A percentile compares a stretch with the other conserved stretches of the same genome.
These are phyloP conservation scores for Sporothrix pallida DNA, from an alignment of 2,329 filamentous ascomycete species.

Conservation along the genomic window DNA sequence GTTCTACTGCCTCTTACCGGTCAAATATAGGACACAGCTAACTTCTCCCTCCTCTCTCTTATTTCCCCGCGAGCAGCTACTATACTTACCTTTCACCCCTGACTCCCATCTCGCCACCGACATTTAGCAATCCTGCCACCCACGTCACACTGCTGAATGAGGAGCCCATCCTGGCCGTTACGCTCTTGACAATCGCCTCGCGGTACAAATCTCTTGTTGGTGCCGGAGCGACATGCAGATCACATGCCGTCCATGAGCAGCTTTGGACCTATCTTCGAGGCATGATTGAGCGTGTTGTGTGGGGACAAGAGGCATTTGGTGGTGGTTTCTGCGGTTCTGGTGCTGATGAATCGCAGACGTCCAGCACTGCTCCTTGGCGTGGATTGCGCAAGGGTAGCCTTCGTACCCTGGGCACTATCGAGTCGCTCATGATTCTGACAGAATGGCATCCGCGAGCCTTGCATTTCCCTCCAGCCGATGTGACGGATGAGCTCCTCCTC, in stretches of 20 bases:
- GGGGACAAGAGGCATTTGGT: slow-evolving; percentile 95
- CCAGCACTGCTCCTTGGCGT: slow-evolving; percentile 72
- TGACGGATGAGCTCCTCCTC: slow-evolving; percentile 70
- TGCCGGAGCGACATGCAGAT: slow-evolving; percentile 79
- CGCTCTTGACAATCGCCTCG: slow-evolving; percentile 87
- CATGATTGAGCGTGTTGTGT: slow-evolving; percentile 94
- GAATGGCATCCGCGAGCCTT: slow-evolving; percentile 96
- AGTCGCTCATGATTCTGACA: slow-evolving; percentile 90
- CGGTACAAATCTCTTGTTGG: slow-evolving; percentile 82
- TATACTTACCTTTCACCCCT: slow-evolving; percentile 89
- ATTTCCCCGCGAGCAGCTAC: slow-evolving; percentile 62
- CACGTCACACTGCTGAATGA: slow-evolving; percentile 83
- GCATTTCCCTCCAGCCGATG: slow-evolving; percentile 87
- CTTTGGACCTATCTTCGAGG: slow-evolving; percentile 92
- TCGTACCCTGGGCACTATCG: slow-evolving; percentile 88
- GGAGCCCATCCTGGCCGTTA: slow-evolving; percentile 91
- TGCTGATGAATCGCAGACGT: slow-evolving; percentile 64
- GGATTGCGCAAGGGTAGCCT: slow-evolving; percentile 77
- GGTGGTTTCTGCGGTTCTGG: slow-evolving; percentile 82
- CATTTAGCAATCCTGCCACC: slow-evolving; percentile 80
- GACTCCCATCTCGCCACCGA: slow-evolving; percentile 90
- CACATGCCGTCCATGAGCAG: slow-evolving; percentile 91
- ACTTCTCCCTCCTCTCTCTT: neutral
- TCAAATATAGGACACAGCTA: neutral
- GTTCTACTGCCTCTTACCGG: neutral